Base-by-base conservation (phyloP, 1,284 basidiomycete species). In the Thelephora terrestris region DNA sequence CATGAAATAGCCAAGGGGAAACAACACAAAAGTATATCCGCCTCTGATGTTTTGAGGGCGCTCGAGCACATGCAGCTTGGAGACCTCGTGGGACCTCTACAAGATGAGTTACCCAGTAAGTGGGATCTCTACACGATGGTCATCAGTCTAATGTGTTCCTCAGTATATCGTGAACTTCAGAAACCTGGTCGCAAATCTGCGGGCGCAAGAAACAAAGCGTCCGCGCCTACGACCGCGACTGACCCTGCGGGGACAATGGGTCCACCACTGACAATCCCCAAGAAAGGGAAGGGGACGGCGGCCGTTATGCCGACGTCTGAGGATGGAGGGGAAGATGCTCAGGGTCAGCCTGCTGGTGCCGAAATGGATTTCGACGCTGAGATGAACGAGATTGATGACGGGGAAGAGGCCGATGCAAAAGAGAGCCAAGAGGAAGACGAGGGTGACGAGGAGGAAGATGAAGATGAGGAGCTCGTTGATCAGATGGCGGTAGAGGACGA, bases 21-120 rank as follows among this genome's bases (percentile, higher is more conserved):
- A 53, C 85, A 88, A 50, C 89, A 90, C 62, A 95, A 93, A 63
- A 86, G 83, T 53, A 87, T 95, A 46, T 85, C 85, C 2, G 89
- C 90, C 0, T 81, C 86, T 0, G 91, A 95, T 61, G 89, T 96
- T 0, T 74, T 94, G 51, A 89, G 85, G 59, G 91, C 90, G 0
- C 74, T 93, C 4, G 86, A 87, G 56, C 71, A 81, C 44, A 72
- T 92, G 43, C 87, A 91, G 53, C 85, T 94, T 55, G 79, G 80
- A 4, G 85, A 90, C 54, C 71, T 92, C 43, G 74, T 83, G 1
- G 76, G 78, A 27, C 67, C 73, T 20, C 67, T 93, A 5, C 83
- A 88, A 54, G 68, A 66, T 0, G 89, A 94, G 59, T 74, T 95
- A 5, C 70, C 78, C 51, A 71, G 91, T 89, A 54, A 4, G 32